phyloP scores from a whole-genome alignment of 441 rosid genomes.

The Kokia cookei region DNA sequence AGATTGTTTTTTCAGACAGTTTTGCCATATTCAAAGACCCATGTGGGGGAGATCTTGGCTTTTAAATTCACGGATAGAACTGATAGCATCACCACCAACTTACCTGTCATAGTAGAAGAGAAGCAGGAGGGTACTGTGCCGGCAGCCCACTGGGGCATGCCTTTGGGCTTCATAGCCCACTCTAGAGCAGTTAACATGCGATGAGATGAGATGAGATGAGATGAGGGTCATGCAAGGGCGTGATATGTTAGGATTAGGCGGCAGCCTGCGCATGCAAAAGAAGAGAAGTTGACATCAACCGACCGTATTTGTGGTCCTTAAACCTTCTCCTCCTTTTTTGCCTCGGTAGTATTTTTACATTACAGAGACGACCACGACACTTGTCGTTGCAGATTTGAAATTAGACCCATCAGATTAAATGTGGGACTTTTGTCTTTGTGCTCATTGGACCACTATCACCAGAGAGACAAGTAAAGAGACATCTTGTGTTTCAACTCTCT shows the following conservation, averaged over 20 bases:
- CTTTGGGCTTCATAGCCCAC: background rate
- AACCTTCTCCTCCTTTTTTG: background rate
- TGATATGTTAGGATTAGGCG: background rate
- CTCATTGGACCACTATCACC: constrained; percentile 19
- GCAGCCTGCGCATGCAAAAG: background rate
- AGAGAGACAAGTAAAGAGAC: constrained; percentile 5
- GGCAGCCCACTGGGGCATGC: background rate
- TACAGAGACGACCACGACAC: background rate
- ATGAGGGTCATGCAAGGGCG: too few species aligned
- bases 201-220: constrained; percentile 5
- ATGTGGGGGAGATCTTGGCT: background rate
- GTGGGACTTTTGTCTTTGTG: background rate
- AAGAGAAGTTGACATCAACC: constrained; percentile 18
- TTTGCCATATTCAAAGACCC: background rate
- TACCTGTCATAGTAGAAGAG: background rate
- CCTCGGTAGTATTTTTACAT: background rate
- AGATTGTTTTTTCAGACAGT: background rate
- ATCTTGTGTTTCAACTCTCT: constrained; percentile 20
- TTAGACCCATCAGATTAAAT: background rate
- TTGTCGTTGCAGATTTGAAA: background rate
- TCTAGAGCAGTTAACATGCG: background rate
- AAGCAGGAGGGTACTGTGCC: background rate
- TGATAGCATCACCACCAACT: background rate
- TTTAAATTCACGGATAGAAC: background rate
- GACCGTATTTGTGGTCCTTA: constrained; percentile 20